Base-by-base conservation (phyloP, 1,284 basidiomycete genomes). In the Rhodotorula sp. region DNA sequence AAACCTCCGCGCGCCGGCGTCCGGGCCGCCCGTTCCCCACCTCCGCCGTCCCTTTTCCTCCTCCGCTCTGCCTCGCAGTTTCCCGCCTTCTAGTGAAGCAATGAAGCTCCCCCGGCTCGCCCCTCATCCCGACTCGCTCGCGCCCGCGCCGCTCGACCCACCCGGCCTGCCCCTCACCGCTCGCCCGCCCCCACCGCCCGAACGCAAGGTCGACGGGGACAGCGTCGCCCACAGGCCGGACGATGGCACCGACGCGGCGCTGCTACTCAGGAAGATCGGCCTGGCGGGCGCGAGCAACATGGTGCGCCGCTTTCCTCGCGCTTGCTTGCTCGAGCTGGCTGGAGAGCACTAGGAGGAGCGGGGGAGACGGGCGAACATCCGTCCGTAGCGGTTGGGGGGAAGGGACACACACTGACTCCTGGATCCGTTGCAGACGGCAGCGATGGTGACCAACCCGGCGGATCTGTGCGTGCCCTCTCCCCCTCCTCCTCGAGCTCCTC, bases 261-360 rank as follows among this genome's bases (percentile, higher is more conserved):
- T 73, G 41, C 44, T 75, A 4, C 29, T 22, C 22, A 46, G 67
- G 9, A 75, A 75, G 61, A 61, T 75, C 17, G 61, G 41, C 4
- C 60, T 75, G n/a, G 73, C 71, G 2, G 73, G 73, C 8, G 39
- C 66, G 22, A 61, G 60, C 22, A 75, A 75, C 53, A 67, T 67
- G 68, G 73, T 41, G 25, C 37, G 32, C 32, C 27, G 10, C 41
- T 2, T 46, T 22, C 10, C 27, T 13, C 1, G 8, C 32, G 55
- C 27, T 21, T 4, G 12, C 15, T 48, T 17, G 37, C 37, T 17
- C 44, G 58, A 46, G n/a, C n/a, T n/a, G n/a, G n/a, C n/a, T n/a
- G n/a, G n/a, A n/a, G n/a, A n/a, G n/a, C n/a, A n/a, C n/a, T n/a
- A n/a, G n/a, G n/a, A n/a, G n/a, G n/a, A n/a, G n/a, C n/a, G n/a